Evolutionary conservation across 2,329 filamentous ascomycete genomes (phyloP), one percentile per base, ranked within the genome.

Genomic region (Dissoconium aciculare): DNA sequence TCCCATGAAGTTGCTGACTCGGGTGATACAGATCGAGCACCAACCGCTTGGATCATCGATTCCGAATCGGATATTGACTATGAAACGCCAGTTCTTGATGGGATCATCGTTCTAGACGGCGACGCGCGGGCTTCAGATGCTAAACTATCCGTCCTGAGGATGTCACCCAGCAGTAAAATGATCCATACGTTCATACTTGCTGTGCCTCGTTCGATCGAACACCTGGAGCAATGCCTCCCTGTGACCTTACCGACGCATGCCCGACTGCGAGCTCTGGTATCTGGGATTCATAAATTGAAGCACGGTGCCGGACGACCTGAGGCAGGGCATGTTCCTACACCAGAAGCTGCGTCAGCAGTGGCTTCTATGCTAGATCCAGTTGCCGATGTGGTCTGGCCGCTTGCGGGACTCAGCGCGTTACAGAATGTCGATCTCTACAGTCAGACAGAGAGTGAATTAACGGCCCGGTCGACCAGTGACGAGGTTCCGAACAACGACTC

Each of bases 181-280:
- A 24, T 40, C 4, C 32, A 42, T 21, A 28, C 61, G 3, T 37
- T 62, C 6, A 52, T 55, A 14, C 41, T 62, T 1, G 54, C 62
- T 1, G 52, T 61, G 17, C 56, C 58, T 2, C 44, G 50, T 21
- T 52, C 58, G 0, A 42, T 62, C 3, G 57, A 62, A 32, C 62
- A 65, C 38, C 53, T 63, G 28, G 53, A 62, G 32, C 50, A 49
- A 6, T 60, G 55, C 29, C 34, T 63, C 4, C 40, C 37, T 4
- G n/a, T 40, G 8, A 33, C 34, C 11, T 26, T 53, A 24, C 36
- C 45, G 4, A 34, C 43, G 10, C 30, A 35, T 5, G 40, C 49
- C 5, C 48, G 48, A 4, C 36, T 57, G 11, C 50, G 53, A 17
- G 51, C 56, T 3, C 47, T 59, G 3, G 29, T 62, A 2, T 52